Conservation (phyloP, 2,329 filamentous ascomycete genomes). For the Pseudopyrenochaeta lycopersici region DNA sequence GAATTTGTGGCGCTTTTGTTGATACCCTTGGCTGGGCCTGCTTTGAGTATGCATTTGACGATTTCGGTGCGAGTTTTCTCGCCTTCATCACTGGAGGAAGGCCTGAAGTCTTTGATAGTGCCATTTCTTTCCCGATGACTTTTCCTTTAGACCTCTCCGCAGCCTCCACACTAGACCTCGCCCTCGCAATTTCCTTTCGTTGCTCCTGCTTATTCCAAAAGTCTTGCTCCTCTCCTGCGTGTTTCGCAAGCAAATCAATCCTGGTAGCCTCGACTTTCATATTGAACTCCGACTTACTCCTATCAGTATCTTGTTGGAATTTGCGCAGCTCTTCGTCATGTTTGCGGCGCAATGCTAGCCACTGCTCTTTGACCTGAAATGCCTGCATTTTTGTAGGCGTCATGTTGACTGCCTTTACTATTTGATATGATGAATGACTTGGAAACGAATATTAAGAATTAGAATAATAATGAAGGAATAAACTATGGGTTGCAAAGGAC, state of each 20-base stretch:
- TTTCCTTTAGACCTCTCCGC: too few relatives aligned
- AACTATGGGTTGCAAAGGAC: background rate
- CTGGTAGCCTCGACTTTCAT: background rate
- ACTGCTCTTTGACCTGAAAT: background rate
- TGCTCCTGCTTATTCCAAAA: slow-evolving; percentile 10
- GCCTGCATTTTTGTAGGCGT: background rate
- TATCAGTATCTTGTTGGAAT: background rate
- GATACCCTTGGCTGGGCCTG: background rate
- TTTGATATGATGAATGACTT: too few relatives aligned
- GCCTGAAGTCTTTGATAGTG: background rate
- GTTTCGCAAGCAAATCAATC: slow-evolving; percentile 2
- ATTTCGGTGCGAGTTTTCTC: background rate
- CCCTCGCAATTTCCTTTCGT: background rate
- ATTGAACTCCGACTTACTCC: background rate
- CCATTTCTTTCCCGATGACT: too few relatives aligned
- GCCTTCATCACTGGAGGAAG: background rate
- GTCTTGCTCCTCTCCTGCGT: slow-evolving; percentile 9
- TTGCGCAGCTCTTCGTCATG: background rate
- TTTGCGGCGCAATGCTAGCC: slow-evolving; percentile 4
- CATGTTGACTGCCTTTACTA: background rate
- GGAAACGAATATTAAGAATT: background rate
- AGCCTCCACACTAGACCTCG: background rate
- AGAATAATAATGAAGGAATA: background rate
- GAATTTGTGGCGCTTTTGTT: background rate
- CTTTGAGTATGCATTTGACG: background rate